Percentiles rank a stretch among this genome's conserved stretches.
These are phyloP conservation scores for Lagenidium giganteum DNA, from an alignment of 352 stramenopile species.

Conservation along the genomic window DNA sequence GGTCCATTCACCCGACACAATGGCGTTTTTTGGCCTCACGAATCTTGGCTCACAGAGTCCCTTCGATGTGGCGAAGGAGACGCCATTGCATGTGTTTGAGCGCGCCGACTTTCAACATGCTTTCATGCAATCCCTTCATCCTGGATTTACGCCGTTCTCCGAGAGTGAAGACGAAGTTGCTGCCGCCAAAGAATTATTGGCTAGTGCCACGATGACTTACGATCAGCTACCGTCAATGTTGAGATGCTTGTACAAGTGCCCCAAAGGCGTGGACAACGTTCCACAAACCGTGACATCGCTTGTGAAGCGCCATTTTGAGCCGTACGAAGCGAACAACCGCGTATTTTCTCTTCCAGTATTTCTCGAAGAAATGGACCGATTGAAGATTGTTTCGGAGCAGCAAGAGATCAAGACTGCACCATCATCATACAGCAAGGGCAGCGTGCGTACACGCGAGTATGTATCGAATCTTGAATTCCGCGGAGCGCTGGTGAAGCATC, in stretches of 20 bases:
- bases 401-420: slow-evolving; percentile 19
- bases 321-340: slow-evolving; percentile 1
- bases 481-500: slow-evolving; percentile 44
- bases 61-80: slow-evolving; percentile 52
- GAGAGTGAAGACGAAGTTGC: slow-evolving; percentile 48
- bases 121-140: slow-evolving; percentile 46
- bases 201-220: slow-evolving; percentile 24
- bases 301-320: slow-evolving; percentile 18
- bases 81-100: slow-evolving; percentile 52
- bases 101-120: slow-evolving; percentile 42
- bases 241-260: slow-evolving; percentile 54
- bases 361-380: slow-evolving; percentile 23
- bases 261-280: slow-evolving; percentile 46
- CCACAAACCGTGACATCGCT: slow-evolving; percentile 18
- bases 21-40: slow-evolving; percentile 70
- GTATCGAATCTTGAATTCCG: slow-evolving; percentile 54
- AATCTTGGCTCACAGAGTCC: slow-evolving; percentile 46
- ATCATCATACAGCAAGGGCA: slow-evolving; percentile 27
- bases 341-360: slow-evolving; percentile 20
- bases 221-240: slow-evolving; percentile 37
- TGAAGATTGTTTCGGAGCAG: slow-evolving; percentile 25
- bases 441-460: slow-evolving; percentile 32
- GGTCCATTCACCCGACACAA: slow-evolving; percentile 12
- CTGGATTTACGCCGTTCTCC: slow-evolving; percentile 45
- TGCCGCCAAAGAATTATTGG: slow-evolving; percentile 19